phyloP scores from a whole-genome alignment of 2,329 filamentous ascomycete genomes.

The Cercospora janseana region DNA sequence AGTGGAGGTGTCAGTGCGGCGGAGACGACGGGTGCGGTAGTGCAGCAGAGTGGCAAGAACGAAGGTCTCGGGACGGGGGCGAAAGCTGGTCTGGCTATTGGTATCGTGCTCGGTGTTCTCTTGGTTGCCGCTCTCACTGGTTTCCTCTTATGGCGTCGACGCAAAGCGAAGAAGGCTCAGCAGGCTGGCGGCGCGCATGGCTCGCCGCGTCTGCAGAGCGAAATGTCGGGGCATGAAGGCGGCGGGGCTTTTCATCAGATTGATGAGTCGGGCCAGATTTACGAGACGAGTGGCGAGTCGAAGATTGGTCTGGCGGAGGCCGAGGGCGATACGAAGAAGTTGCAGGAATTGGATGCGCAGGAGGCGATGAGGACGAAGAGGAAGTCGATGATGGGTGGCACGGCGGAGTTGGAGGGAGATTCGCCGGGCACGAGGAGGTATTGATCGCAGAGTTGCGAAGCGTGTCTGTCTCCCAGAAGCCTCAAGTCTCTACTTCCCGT shows the following conservation, averaged over 20 bases:
- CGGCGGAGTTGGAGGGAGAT: slow-evolving; percentile 9
- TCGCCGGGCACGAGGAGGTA: background rate
- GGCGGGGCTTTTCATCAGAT: slow-evolving; percentile 3
- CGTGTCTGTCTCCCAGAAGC: no score
- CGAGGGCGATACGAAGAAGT: slow-evolving; percentile 5
- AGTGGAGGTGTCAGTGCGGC: background rate
- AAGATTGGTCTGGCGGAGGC: slow-evolving; percentile 3
- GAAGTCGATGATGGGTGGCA: background rate
- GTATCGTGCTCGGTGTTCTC: slow-evolving; percentile 7
- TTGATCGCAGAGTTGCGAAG: no score
- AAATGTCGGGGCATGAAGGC: slow-evolving; percentile 1
- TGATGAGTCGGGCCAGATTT: background rate
- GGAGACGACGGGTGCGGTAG: background rate
- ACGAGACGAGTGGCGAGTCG: slow-evolving; percentile 3
- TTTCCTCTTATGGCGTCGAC: slow-evolving; percentile 11
- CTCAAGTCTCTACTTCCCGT: no score
- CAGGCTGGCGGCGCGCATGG: background rate
- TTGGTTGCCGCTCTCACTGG: slow-evolving; percentile 2
- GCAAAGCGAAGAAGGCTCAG: background rate
- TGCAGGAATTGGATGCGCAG: slow-evolving; percentile 4
- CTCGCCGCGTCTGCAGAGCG: background rate
- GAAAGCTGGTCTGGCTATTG: slow-evolving; percentile 16
- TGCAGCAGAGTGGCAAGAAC: background rate
- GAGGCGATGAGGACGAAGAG: background rate
- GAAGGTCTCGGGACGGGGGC: slow-evolving; percentile 10